Evolutionary conservation across 352 stramenopile genomes (phyloP).

Genomic region (Peronospora farinosa): DNA sequence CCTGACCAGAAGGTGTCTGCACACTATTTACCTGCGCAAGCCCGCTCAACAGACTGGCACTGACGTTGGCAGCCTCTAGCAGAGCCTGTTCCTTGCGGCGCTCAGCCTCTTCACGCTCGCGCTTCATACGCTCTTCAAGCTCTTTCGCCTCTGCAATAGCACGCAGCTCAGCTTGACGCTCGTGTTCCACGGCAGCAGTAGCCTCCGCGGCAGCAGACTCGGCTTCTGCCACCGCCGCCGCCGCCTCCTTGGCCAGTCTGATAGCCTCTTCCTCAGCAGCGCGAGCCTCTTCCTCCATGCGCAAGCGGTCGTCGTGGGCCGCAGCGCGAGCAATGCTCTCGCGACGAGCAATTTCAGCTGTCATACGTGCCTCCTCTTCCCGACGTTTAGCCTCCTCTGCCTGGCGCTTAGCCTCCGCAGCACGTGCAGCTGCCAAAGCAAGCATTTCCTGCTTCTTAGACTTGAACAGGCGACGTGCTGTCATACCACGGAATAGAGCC

Average conservation of each 20-base stretch:
- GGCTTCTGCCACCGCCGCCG: conserved; percentile 46
- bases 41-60: conserved; percentile 62
- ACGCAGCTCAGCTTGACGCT: conserved; percentile 74
- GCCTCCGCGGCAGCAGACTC: conserved; percentile 65
- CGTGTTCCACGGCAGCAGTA: conserved; percentile 65
- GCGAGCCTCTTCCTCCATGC: conserved; percentile 74
- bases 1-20: conserved; percentile 53
- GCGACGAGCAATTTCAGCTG: conserved; percentile 52
- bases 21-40: conserved; percentile 78
- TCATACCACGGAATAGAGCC: conserved; percentile 74
- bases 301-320: conserved; percentile 50
- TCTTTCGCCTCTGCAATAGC: conserved; percentile 75
- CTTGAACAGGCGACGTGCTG: conserved; percentile 67
- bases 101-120: conserved; percentile 49
- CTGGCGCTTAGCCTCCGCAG: conserved; percentile 62
- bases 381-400: conserved; percentile 77
- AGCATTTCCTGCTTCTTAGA: conserved; percentile 84
- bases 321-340: conserved; percentile 66
- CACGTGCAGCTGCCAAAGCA: conserved; percentile 61
- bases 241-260: conserved; percentile 59
- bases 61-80: conserved; percentile 65
- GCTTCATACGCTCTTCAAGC: conserved; percentile 58
- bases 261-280: conserved; percentile 73
- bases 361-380: conserved; percentile 71
- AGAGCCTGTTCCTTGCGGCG: conserved; percentile 60